Evolutionary conservation across 352 stramenopile genomes (phyloP), one percentile per base, ranked within the genome.

Genomic region (Phytophthora tubulina): DNA sequence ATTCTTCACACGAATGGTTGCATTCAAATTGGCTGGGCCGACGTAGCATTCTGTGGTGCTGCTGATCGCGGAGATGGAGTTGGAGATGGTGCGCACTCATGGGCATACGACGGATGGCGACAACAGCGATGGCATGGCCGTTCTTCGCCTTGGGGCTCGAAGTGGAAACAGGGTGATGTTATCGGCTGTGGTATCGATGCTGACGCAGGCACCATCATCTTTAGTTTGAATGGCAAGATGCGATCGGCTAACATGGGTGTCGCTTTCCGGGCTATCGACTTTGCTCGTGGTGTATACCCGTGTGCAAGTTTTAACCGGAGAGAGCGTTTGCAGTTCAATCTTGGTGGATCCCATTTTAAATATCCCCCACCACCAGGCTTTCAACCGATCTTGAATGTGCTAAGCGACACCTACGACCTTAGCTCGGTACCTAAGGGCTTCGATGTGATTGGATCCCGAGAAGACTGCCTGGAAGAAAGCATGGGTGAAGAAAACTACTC

Each of bases 1-100:
- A 92, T 84, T n/a, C 67, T 98, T 15, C 79, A 93, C 54, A 97
- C 92, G 0, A 97, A 96, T 38, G 95, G 95, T 46, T 96, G 96
- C 61, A 98, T 98, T 70, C 95, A 98, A 73, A 97, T 98, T 57
- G 95, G 95, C 3, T 98, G 94, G 95, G 91, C 92, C 27, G 91
- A 97, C 67, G 86, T 94, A 9, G 87, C 88, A 8, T 98, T 98
- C 54, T 95, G 76, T 11, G 89, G 91, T 31, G 90, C 93, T 27
- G 90, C 92, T 21, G 90, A 94, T 56, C 79, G 92, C 36, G 95
- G 94, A 38, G 90, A 98, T 77, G 95, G 95, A 48, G 93, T 98
- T 56, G 95, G 95, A 54, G 95, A 98, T 77, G 90, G 93, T 14
- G 77, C 81, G 4, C 88, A 97, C 59, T 98, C 95, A 10, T 98